These are phyloP conservation scores for Pisolithus albus DNA, from an alignment of 768 basidiomycete genomes.

Conservation along the genomic window DNA sequence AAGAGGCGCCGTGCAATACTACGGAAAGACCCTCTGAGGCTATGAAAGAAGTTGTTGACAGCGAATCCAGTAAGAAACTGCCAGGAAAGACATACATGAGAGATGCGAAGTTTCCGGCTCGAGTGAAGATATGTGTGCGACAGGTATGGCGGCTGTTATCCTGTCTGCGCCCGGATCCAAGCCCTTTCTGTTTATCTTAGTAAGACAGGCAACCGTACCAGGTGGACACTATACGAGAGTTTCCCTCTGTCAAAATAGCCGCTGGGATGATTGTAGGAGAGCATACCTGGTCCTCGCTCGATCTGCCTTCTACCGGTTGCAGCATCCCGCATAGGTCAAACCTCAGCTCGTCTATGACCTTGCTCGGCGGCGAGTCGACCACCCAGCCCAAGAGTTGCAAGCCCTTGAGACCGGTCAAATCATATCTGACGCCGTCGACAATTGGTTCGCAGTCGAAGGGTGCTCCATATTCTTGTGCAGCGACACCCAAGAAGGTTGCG, in stretches of 20 bases:
- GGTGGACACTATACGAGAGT: conserved; percentile 45
- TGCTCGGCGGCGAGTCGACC: conserved; percentile 58
- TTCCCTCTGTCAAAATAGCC: conserved; percentile 1
- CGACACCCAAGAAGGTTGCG: conserved; percentile 2
- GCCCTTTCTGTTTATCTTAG: conserved; percentile 54
- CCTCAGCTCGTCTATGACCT: conserved; percentile 48
- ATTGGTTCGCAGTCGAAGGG: conserved; percentile 50
- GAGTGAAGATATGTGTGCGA: conserved; percentile 40
- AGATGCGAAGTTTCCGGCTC: conserved; percentile 21
- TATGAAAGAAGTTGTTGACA: conserved; percentile 17
- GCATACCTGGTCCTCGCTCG: conserved; percentile 64
- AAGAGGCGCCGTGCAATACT: conserved; percentile 51
- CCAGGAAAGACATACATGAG: conserved; percentile 31
- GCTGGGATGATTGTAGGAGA: not conserved
- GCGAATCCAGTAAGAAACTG: not conserved
- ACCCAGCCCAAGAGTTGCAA: conserved; percentile 45
- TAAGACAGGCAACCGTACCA: conserved; percentile 71
- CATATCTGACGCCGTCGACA: conserved; percentile 42
- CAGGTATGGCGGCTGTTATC: conserved; percentile 67
- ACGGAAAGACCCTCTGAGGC: conserved; percentile 52
- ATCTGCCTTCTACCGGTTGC: conserved; percentile 35
- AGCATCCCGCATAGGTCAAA: conserved; percentile 68
- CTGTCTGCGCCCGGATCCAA: conserved; percentile 41
- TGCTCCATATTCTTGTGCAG: conserved; percentile 29
- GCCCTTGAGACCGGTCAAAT: conserved; percentile 51